Conservation (phyloP, 805 yeast genomes). For the Ogataea saltuana region DNA sequence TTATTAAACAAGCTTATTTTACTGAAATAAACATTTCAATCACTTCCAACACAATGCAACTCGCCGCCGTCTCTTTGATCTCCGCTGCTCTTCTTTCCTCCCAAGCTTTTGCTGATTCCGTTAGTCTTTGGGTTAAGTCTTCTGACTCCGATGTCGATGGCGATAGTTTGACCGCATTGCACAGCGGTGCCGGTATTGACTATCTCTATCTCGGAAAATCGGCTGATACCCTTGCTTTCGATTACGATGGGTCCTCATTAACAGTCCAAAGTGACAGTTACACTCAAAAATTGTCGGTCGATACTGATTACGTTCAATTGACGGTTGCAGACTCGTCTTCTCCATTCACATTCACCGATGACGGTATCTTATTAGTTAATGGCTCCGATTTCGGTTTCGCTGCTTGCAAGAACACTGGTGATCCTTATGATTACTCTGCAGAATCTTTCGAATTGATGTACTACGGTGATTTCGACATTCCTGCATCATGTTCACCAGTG, state of each 20-base stretch:
- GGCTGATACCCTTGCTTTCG: constrained; percentile 20
- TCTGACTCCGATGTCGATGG: constrained; percentile 32
- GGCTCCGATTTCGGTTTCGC: constrained; percentile 38
- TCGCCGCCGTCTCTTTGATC: constrained; percentile 16
- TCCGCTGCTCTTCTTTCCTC: constrained; percentile 16
- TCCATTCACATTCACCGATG: constrained; percentile 16
- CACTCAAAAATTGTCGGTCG: constrained; percentile 4
- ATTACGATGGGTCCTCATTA: constrained; percentile 22
- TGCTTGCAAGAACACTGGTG: constrained; percentile 45
- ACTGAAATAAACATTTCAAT: background rate
- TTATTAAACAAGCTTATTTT: too few relatives aligned
- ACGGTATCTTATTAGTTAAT: constrained; percentile 32
- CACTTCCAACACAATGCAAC: constrained; percentile 14
- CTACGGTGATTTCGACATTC: constrained; percentile 20
- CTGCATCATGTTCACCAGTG: constrained; percentile 21
- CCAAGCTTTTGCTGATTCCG: constrained; percentile 20
- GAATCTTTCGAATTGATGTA: constrained; percentile 32
- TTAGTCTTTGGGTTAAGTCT: constrained; percentile 31
- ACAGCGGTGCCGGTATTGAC: constrained; percentile 48
- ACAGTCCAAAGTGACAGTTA: background rate
- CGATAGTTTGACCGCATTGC: constrained; percentile 34
- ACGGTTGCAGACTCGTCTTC: constrained; percentile 9
- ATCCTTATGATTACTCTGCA: constrained; percentile 44
- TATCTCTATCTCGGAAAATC: constrained; percentile 37
- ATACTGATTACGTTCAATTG: constrained; percentile 9